phyloP scores from a whole-genome alignment of 768 basidiomycete species.

The Hygrophoropsis aurantiaca region DNA sequence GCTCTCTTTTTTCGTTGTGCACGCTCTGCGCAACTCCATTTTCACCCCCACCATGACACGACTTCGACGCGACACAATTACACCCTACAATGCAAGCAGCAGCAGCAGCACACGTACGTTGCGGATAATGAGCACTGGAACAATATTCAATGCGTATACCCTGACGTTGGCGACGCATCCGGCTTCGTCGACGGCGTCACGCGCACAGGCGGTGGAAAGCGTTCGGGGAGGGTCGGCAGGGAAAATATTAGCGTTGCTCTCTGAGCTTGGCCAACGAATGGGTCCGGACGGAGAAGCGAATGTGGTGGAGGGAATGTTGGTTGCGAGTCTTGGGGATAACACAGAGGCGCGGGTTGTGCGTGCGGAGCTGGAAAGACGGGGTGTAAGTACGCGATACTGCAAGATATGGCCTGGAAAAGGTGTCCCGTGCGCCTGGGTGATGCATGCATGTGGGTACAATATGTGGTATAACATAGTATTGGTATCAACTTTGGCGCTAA shows the following conservation, averaged over 20 bases:
- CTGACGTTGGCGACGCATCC: slow-evolving; percentile 64
- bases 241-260: slow-evolving; percentile 65
- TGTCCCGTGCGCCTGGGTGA: slow-evolving; percentile 80
- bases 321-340: slow-evolving; percentile 74
- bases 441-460: slow-evolving; percentile 59
- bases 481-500: not conserved
- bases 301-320: slow-evolving; percentile 61
- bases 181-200: slow-evolving; percentile 51
- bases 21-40: too few species aligned
- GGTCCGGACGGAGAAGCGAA: too few species aligned
- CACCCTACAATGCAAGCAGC: slow-evolving; percentile 14
- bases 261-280: slow-evolving; percentile 19
- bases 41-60: too few species aligned
- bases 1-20: too few species aligned
- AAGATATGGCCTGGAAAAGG: slow-evolving; percentile 71
- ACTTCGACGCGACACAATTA: slow-evolving; percentile 23
- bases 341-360: slow-evolving; percentile 66
- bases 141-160: slow-evolving; percentile 77
- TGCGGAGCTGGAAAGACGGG: slow-evolving; percentile 62
- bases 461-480: not conserved
- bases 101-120: slow-evolving; percentile 39
- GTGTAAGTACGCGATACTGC: slow-evolving; percentile 71
- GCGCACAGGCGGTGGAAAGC: slow-evolving; percentile 71
- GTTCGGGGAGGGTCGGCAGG: slow-evolving; percentile 73
- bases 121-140: slow-evolving; percentile 77